phyloP scores from a whole-genome alignment of 2,329 filamentous ascomycete species.

The Cladophialophora psammophila region DNA sequence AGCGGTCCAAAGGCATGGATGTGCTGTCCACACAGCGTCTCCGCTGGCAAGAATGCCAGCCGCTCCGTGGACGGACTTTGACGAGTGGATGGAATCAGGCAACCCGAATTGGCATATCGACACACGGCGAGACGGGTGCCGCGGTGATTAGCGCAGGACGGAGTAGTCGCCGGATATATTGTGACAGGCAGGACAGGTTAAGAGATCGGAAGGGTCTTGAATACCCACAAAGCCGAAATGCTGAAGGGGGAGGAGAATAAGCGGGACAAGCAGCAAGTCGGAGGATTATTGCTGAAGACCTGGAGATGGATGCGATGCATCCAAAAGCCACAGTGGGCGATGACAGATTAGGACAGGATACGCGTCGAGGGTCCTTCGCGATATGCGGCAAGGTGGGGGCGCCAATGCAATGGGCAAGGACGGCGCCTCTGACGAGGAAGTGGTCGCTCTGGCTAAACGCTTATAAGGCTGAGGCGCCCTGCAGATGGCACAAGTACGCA shows the following conservation, averaged over 20 bases:
- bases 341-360: background rate
- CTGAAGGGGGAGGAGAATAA: background rate
- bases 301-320: conserved; percentile 1
- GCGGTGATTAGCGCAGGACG: background rate
- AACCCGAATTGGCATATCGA: conserved; percentile 13
- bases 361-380: background rate
- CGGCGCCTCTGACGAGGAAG: background rate
- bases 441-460: background rate
- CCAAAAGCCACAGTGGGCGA: conserved; percentile 4
- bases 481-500: too few species aligned
- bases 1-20: conserved; percentile 15
- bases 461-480: conserved; percentile 3
- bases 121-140: background rate
- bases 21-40: conserved; percentile 8
- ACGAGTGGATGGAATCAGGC: conserved; percentile 9
- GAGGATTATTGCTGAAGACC: background rate
- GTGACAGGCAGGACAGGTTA: background rate
- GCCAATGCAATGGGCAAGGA: background rate
- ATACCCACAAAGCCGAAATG: background rate
- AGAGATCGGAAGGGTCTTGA: too few species aligned
- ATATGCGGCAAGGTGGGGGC: background rate
- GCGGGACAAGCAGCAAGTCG: background rate
- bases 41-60: conserved; percentile 1
- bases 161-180: conserved; percentile 6
- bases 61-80: conserved; percentile 26